A percentile compares a stretch with the other conserved stretches of the same genome.
Evolutionary conservation across 495 filamentous ascomycete genomes (phyloP).

Genomic region (Neurospora terricola): DNA sequence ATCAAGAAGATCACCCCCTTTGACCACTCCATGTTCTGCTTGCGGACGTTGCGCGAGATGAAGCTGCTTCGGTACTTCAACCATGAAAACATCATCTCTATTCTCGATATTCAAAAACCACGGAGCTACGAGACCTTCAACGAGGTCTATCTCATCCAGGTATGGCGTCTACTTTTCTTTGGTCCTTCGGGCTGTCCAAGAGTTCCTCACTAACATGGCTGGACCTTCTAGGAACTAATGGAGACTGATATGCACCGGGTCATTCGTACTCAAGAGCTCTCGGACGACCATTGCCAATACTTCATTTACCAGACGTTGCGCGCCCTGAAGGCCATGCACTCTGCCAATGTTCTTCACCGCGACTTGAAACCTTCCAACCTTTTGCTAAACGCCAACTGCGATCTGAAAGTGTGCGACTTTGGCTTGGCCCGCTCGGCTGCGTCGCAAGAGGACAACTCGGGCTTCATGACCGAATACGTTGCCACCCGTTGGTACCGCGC

Average conservation of each 20-base stretch:
- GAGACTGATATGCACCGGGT: constrained; percentile 99
- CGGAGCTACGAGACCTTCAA: constrained; percentile 92
- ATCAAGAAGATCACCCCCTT: constrained; percentile 99
- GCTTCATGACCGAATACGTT: constrained; percentile 99
- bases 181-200: neutral
- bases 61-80: constrained; percentile 99
- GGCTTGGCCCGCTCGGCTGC: constrained; percentile 88
- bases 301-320: constrained; percentile 99
- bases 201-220: neutral
- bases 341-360: constrained; percentile 94
- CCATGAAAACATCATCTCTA: constrained; percentile 99
- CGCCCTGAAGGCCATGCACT: constrained; percentile 98
- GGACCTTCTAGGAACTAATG: constrained; percentile 73
- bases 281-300: constrained; percentile 98
- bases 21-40: constrained; percentile 98
- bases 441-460: constrained; percentile 95
- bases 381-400: constrained; percentile 96
- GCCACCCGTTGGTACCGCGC: constrained; percentile 98
- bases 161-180: constrained; percentile 28
- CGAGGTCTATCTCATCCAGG: constrained; percentile 98
- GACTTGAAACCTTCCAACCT: constrained; percentile 97
- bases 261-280: constrained; percentile 96
- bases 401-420: constrained; percentile 98
- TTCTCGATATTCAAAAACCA: constrained; percentile 97
- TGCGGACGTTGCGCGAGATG: constrained; percentile 97